A percentile compares a stretch with the other conserved stretches of the same genome.
Evolutionary conservation across 73 alveolate species (phyloP).

Genomic region (Paramecium octaurelia): DNA sequence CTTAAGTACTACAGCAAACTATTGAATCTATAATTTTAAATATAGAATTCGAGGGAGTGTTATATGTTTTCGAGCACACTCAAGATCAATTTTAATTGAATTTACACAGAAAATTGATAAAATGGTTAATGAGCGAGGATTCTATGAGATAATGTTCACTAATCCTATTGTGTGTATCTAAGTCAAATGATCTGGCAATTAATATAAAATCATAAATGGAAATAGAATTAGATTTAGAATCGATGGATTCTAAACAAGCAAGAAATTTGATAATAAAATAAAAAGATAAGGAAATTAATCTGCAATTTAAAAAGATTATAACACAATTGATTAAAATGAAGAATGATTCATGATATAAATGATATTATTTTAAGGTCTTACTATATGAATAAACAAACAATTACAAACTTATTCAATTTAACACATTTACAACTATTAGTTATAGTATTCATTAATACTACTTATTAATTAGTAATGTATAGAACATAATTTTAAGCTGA

Average conservation of each 20-base stretch:
- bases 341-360: not conserved
- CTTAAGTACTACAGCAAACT: not conserved
- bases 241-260: slow-evolving; percentile 43
- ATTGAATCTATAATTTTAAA: slow-evolving; percentile 9
- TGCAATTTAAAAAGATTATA: not conserved
- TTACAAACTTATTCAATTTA: not conserved
- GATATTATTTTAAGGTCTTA: not conserved
- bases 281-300: not conserved
- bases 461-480: too few relatives aligned
- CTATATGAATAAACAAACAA: not conserved
- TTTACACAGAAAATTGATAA: not conserved
- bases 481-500: too few relatives aligned
- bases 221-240: slow-evolving; percentile 15
- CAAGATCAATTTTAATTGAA: not conserved
- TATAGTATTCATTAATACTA: too few relatives aligned
- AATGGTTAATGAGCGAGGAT: slow-evolving; percentile 38
- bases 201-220: not conserved
- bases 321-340: not conserved
- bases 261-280: not conserved
- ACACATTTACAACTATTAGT: not conserved
- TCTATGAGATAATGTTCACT: slow-evolving; percentile 20
- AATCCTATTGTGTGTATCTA: not conserved
- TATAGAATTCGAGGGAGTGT: not conserved
- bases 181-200: not conserved
- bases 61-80: not conserved